phyloP scores from a whole-genome alignment of 192 early-diverging fungal genomes.

The Rhizophagus clarus region DNA sequence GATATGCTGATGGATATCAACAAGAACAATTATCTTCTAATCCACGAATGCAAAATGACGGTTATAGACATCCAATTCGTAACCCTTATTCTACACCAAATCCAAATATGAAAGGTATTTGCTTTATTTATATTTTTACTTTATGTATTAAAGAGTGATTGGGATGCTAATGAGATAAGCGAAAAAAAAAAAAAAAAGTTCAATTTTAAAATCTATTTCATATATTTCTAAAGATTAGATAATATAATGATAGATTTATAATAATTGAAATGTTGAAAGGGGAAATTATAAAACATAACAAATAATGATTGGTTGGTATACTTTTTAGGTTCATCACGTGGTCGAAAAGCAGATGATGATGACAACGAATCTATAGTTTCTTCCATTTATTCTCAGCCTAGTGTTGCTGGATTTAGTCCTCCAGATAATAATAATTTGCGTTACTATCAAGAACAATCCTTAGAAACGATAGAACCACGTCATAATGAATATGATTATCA shows the following conservation, averaged over 20 bases:
- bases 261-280: not conserved
- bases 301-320: not conserved
- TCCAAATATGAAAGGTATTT: not conserved
- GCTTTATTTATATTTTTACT: not conserved
- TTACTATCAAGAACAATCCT: not conserved
- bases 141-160: not conserved
- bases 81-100: not conserved
- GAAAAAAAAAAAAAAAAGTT: not conserved
- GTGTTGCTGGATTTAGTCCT: not conserved
- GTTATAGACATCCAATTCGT: not conserved
- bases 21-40: not conserved
- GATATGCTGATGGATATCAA: not conserved
- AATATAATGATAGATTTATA: no score
- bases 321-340: not conserved
- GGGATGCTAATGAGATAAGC: not conserved
- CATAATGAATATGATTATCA: not conserved
- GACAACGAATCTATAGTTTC: not conserved
- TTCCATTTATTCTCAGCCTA: constrained; percentile 14
- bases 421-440: not conserved
- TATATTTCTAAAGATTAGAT: not conserved
- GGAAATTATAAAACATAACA: not conserved
- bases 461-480: not conserved
- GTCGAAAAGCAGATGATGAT: not conserved
- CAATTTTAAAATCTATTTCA: not conserved
- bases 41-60: not conserved